phyloP scores from a whole-genome alignment of 805 yeast genomes.

The Zygosaccharomyces pseudorouxii region DNA sequence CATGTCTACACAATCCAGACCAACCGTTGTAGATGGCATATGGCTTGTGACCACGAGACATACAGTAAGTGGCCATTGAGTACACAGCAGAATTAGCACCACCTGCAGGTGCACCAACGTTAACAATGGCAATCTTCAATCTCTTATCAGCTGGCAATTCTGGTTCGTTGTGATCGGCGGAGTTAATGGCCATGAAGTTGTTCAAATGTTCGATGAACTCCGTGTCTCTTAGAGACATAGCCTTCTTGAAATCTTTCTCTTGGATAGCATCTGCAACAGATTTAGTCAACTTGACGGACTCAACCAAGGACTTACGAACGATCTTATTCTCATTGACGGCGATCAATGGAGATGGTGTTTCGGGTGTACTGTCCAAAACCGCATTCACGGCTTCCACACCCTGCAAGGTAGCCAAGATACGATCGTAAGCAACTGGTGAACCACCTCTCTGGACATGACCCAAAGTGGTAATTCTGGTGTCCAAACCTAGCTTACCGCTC shows the following conservation, averaged over 20 bases:
- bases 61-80: slow-evolving; percentile 68
- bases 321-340: slow-evolving; percentile 68
- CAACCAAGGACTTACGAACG: slow-evolving; percentile 61
- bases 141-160: slow-evolving; percentile 49
- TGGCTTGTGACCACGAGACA: slow-evolving; percentile 69
- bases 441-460: slow-evolving; percentile 88
- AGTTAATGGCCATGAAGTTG: slow-evolving; percentile 60
- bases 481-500: slow-evolving; percentile 62
- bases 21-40: slow-evolving; percentile 74
- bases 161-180: slow-evolving; percentile 66
- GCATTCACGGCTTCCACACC: slow-evolving; percentile 82
- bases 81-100: slow-evolving; percentile 75
- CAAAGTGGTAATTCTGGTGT: slow-evolving; percentile 70
- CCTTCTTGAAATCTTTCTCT: slow-evolving; percentile 59
- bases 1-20: slow-evolving; percentile 62
- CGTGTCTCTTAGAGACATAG: slow-evolving; percentile 66
- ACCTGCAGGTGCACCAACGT: slow-evolving; percentile 78
- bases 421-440: slow-evolving; percentile 69
- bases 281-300: slow-evolving; percentile 67
- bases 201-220: slow-evolving; percentile 61
- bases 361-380: slow-evolving; percentile 61
- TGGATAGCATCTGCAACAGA: slow-evolving; percentile 68
- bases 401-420: slow-evolving; percentile 69
- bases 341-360: slow-evolving; percentile 75
- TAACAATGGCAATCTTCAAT: slow-evolving; percentile 62